Evolutionary conservation across 441 rosid genomes (phyloP).

Genomic region (Populus tomentosa): DNA sequence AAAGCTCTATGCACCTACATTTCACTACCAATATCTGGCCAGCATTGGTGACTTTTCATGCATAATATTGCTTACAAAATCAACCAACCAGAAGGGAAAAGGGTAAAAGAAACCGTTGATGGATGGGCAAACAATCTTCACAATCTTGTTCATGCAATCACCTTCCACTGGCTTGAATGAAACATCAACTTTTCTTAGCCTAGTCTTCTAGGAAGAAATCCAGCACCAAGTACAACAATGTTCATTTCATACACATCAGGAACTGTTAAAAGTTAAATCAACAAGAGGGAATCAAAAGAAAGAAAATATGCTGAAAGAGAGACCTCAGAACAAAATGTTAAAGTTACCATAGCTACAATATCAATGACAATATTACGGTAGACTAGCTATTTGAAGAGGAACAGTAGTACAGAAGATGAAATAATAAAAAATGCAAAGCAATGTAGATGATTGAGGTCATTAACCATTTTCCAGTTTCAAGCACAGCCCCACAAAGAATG

Average conservation of each 20-base stretch:
- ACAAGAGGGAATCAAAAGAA: too few relatives aligned
- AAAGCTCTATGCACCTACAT: not conserved
- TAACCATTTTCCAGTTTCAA: not conserved
- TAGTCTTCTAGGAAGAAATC: conserved; percentile 3
- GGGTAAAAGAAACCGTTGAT: not conserved
- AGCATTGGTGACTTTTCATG: not conserved
- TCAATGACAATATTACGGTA: not conserved
- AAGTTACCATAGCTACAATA: too few relatives aligned
- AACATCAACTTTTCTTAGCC: not conserved
- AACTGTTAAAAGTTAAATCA: not conserved
- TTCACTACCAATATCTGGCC: not conserved
- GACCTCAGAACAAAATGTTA: too few relatives aligned
- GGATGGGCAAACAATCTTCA: not conserved
- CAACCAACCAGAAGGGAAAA: not conserved
- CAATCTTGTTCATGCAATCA: not conserved
- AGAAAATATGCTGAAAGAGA: too few relatives aligned
- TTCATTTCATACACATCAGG: not conserved
- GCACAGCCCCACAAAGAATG: not conserved
- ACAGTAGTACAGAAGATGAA: not conserved
- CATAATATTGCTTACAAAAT: not conserved
- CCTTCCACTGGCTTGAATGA: not conserved
- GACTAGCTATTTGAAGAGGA: not conserved
- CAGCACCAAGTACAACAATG: not conserved
- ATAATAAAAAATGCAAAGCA: not conserved
- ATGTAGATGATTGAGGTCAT: not conserved